Evolutionary conservation across 495 filamentous ascomycete species (phyloP).

Genomic region (Penicillium antarcticum): DNA sequence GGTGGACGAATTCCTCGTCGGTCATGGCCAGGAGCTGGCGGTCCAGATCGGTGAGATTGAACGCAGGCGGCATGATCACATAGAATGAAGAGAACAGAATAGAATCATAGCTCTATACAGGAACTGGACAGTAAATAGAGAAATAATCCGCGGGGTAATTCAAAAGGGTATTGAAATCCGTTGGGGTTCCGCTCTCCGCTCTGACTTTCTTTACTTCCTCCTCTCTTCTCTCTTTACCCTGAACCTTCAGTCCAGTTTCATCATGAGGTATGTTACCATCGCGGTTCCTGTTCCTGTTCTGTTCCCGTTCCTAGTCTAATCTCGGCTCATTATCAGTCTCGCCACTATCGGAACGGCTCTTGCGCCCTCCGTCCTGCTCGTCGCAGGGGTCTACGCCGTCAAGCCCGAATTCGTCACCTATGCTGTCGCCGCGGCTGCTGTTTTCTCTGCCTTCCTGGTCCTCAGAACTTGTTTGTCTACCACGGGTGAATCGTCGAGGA

Average conservation of each 20-base stretch:
- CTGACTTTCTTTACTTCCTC: conserved; percentile 7
- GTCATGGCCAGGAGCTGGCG: conserved; percentile 61
- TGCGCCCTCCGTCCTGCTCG: conserved; percentile 77
- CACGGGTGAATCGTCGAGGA: conserved; percentile 10
- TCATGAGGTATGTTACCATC: conserved; percentile 40
- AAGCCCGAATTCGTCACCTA: conserved; percentile 76
- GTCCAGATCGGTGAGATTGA: conserved; percentile 64
- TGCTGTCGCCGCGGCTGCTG: conserved; percentile 49
- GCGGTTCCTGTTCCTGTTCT: not conserved
- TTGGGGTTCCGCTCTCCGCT: conserved; percentile 17
- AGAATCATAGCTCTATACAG: too few species aligned
- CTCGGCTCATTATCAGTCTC: conserved; percentile 31
- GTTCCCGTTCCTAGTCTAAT: not conserved
- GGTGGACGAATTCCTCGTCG: conserved; percentile 64
- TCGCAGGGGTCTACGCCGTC: conserved; percentile 70
- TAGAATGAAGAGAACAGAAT: not conserved
- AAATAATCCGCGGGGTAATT: conserved; percentile 4
- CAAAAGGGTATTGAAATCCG: conserved; percentile 23
- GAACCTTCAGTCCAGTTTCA: conserved; percentile 12
- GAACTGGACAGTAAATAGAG: not conserved
- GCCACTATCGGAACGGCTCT: conserved; percentile 69
- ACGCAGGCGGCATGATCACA: conserved; percentile 38
- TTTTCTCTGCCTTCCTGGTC: conserved; percentile 15
- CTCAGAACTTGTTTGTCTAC: conserved; percentile 12
- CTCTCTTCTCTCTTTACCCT: conserved; percentile 5